phyloP scores from a whole-genome alignment of 345 rosid species.

The Eucalyptus grandis region DNA sequence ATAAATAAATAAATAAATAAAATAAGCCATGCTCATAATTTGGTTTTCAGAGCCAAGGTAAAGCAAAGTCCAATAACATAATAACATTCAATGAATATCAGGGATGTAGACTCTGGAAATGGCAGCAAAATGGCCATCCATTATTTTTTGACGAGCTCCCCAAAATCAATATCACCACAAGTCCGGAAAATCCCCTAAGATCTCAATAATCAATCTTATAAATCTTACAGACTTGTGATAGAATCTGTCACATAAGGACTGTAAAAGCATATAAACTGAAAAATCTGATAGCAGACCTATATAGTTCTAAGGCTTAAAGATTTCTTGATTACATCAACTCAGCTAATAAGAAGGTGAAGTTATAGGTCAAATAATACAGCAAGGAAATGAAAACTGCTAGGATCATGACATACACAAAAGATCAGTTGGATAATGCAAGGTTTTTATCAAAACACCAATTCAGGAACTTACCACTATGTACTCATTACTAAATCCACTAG shows the following conservation, averaged over 20 bases:
- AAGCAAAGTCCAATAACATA: not conserved
- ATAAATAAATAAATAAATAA: too few relatives aligned
- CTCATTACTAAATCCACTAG: constrained; percentile 69
- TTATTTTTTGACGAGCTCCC: not conserved
- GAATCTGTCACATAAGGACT: not conserved
- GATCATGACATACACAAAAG: not conserved
- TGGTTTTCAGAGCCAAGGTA: not conserved
- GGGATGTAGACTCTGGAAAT: not conserved
- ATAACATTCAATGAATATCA: not conserved
- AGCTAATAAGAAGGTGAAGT: not conserved
- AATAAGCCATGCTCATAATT: not conserved
- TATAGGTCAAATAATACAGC: not conserved
- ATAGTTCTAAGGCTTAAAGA: not conserved
- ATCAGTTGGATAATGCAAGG: not conserved
- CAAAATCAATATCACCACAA: not conserved
- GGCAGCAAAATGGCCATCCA: not conserved
- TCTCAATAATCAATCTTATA: not conserved
- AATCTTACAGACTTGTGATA: not conserved
- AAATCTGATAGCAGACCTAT: not conserved
- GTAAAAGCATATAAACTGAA: not conserved
- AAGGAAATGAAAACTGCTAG: not conserved
- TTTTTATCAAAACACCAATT: not conserved
- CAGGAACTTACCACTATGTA: constrained; percentile 70
- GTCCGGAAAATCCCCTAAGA: not conserved
- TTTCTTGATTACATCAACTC: not conserved